Evolutionary conservation across 164 flowering plant genomes (phyloP).

Genomic region (Stephania yunnanensis): DNA sequence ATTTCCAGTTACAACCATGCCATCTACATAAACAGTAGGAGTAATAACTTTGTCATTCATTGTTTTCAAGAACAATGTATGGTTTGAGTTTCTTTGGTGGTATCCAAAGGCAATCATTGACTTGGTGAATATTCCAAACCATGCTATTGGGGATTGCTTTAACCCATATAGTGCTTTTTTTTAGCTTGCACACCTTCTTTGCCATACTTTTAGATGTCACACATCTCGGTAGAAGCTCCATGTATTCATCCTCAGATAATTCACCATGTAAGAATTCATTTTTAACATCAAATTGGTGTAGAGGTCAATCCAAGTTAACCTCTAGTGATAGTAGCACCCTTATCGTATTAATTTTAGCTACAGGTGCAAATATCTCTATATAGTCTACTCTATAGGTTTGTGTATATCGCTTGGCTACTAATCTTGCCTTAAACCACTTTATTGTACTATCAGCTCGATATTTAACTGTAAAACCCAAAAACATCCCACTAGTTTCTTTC

Average conservation of each 20-base stretch:
- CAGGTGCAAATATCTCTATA: slow-evolving; percentile 1
- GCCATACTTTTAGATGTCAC: too few relatives aligned
- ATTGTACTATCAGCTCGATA: neutral
- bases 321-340: neutral
- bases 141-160: neutral
- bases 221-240: neutral
- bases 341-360: neutral
- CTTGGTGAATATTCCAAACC: neutral
- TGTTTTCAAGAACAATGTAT: neutral
- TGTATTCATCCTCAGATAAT: neutral
- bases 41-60: too few relatives aligned
- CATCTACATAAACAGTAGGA: too few relatives aligned
- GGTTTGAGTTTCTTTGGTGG: neutral
- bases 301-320: neutral
- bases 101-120: neutral
- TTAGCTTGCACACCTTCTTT: neutral
- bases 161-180: neutral
- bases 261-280: too few relatives aligned
- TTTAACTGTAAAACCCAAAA: neutral
- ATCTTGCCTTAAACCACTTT: neutral
- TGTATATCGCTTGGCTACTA: slow-evolving; percentile 1
- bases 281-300: too few relatives aligned
- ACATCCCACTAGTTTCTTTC: slow-evolving; percentile 1
- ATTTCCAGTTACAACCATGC: too few relatives aligned
- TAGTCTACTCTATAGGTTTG: slow-evolving; percentile 3